A percentile compares a stretch with the other conserved stretches of the same genome.
These are phyloP conservation scores for Stephania japonica DNA, from an alignment of 164 flowering plant genomes.

Conservation along the genomic window DNA sequence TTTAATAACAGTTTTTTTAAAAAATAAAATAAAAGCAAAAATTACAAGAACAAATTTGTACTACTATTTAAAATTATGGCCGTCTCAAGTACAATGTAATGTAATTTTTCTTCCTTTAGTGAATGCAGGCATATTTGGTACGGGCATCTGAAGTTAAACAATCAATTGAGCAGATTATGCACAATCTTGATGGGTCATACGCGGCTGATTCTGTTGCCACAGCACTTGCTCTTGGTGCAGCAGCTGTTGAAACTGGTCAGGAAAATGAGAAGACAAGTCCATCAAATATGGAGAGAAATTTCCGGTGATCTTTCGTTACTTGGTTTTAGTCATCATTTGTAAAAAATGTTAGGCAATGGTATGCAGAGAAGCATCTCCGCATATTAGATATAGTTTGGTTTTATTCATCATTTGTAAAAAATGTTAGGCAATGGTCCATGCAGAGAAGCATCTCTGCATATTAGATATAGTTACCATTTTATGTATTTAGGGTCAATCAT, in stretches of 20 bases:
- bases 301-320: constrained; percentile 47
- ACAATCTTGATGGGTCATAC: constrained; percentile 74
- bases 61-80: neutral
- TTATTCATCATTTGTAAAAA: neutral
- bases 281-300: constrained; percentile 69
- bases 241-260: constrained; percentile 49
- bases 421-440: neutral
- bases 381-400: neutral
- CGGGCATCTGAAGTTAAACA: constrained; percentile 95
- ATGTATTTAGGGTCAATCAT: no score
- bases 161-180: constrained; percentile 95
- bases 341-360: neutral
- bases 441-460: neutral
- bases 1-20: no score
- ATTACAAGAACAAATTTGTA: neutral
- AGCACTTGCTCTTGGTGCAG: constrained; percentile 72
- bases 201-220: constrained; percentile 84
- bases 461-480: no score
- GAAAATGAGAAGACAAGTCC: constrained; percentile 58
- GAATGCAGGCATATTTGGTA: constrained; percentile 93
- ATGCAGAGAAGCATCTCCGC: neutral
- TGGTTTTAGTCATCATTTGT: neutral
- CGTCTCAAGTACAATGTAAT: constrained; percentile 37
- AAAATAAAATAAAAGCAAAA: no score
- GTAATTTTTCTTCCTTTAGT: constrained; percentile 69